Evolutionary conservation across 2,329 filamentous ascomycete species (phyloP).

Genomic region (Elsinoe australis): DNA sequence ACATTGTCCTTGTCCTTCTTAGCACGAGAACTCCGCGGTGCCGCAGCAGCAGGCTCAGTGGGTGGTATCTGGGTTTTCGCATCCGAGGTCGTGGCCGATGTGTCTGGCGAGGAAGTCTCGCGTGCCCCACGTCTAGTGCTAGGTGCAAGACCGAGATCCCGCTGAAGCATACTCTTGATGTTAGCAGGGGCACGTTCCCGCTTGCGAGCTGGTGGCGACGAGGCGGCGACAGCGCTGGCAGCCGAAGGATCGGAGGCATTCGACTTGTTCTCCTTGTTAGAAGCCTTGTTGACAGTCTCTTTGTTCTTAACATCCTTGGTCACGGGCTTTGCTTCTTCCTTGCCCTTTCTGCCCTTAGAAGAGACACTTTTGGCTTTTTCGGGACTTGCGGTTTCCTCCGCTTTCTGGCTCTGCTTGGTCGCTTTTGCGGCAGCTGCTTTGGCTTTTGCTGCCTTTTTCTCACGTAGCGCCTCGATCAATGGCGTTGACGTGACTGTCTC

Average conservation of each 20-base stretch:
- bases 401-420: conserved; percentile 36
- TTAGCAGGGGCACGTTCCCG: conserved; percentile 44
- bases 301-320: conserved; percentile 27
- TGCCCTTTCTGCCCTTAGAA: conserved; percentile 30
- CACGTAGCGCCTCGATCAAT: conserved; percentile 78
- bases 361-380: conserved; percentile 30
- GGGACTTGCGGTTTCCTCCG: conserved; percentile 32
- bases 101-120: conserved; percentile 14
- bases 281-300: conserved; percentile 38
- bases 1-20: conserved; percentile 16
- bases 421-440: conserved; percentile 54
- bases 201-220: conserved; percentile 41
- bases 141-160: conserved; percentile 51
- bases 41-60: conserved; percentile 9
- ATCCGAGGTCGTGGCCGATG: conserved; percentile 20
- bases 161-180: conserved; percentile 50
- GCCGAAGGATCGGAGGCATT: conserved; percentile 33
- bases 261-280: conserved; percentile 39
- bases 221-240: conserved; percentile 28
- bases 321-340: conserved; percentile 30
- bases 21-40: conserved; percentile 5
- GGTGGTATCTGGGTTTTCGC: conserved; percentile 4
- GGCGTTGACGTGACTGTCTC: conserved; percentile 69
- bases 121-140: conserved; percentile 31
- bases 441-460: conserved; percentile 76